Base-by-base conservation (phyloP, 1,284 basidiomycete genomes). In the Malassezia equina region DNA sequence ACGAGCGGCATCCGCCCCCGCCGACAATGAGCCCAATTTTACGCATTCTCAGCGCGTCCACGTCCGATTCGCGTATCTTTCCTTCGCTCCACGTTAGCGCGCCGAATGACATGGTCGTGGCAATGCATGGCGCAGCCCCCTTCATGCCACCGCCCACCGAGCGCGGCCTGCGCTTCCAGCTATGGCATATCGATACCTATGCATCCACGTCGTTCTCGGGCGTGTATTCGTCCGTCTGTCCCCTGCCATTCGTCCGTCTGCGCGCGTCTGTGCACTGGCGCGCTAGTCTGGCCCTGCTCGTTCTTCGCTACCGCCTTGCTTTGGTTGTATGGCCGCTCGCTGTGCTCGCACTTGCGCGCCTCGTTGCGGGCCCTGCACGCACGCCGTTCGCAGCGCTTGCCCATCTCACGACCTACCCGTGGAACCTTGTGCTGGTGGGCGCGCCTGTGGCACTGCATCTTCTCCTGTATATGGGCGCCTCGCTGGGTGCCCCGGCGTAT, bases 91-190 rank as follows among this genome's bases (percentile, higher is more conserved):
- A 60, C 34, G 49, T 47, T 8, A 33, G 46, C 21, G 47, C 52
- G 27, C 28, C 52, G 2, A 59, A 62, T 44, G 44, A 45, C 12
- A 44, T 63, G 2, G 54, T 55, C 3, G 47, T 72, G 2, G 57
- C 65, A 33, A 60, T 73, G 24, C 67, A 71, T 40, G 66, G 62
- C 13, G 58, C 52, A 4, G 66, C 70, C 6, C 70, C 70, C 6
- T 73, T 65, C 58, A 63, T 73, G 52, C 65, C 66, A 11, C 61
- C 60, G 8, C 45, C 61, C 6, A 41, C 12, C 29, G 33, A 52
- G 40, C 33, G 47, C 29, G 63, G 63, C 12, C 51, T 45, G 17
- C 23, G 44, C 2, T 41, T 73, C n/a, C 59, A 64, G 58, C 49
- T 71, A 6, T 69, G 63, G 62, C 51, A 60, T n/a, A 64, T 69